Evolutionary conservation across 805 yeast genomes (phyloP), one percentile per base, ranked within the genome.

Genomic region (Yamadazyma paraphyllophila): DNA sequence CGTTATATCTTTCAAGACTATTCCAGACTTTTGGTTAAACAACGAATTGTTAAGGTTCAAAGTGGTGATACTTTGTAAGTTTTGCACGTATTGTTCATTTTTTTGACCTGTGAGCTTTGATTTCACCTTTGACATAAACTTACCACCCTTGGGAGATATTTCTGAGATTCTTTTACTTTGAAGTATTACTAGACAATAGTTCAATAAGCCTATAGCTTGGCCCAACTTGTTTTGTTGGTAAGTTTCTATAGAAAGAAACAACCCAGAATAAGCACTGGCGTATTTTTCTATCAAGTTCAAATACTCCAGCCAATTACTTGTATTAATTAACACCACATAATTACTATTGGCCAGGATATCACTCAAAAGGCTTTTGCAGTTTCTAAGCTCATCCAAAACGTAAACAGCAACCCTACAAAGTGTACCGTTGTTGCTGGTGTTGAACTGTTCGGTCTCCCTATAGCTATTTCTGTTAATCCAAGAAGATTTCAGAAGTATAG

Each of bases 211-310:
- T 33, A 76, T 62, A 3, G 77, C 71, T n/a, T 63, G 63, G 7
- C 81, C 81, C 14, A 76, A 43, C 32, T 69, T 65, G 43, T 66
- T 62, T 39, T 74, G 66, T 47, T 74, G 76, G 54, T 76, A 76
- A 43, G 62, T 56, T 39, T 76, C 80, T 32, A 75, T 63, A 0
- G 78, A 61, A 16, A 74, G 58, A 40, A 76, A 69, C n/a, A 69
- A 48, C 0, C 77, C 78, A 14, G 74, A 67, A 47, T 74, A 73
- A 0, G 76, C 77, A 17, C 62, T 57, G 6, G 67, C 61, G 52
- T 74, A 67, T 37, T 62, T 66, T 36, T 62, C 56, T 11, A 70
- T 49, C 1, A 71, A 42, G 7, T 41, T 32, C 44, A 70, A 56
- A 51, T 69, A 72, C 2, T 57, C 59, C 1, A 34, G 11, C 75